Base-by-base conservation (phyloP, 2,329 filamentous ascomycete species). In the Fusarium nanum region DNA sequence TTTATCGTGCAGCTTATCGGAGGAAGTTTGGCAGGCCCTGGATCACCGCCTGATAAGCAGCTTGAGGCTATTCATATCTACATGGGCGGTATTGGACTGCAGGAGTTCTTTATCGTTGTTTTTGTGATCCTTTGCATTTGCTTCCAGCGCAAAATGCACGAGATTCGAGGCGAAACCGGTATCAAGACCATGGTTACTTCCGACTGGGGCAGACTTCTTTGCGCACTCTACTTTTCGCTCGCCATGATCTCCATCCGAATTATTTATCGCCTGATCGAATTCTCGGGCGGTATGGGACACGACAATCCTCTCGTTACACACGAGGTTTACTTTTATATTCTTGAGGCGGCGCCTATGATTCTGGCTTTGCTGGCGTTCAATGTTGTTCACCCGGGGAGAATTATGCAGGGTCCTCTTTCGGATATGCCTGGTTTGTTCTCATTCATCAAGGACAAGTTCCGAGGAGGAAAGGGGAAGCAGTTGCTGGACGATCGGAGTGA, bases 231-330 rank as follows among this genome's bases (percentile, higher is more conserved):
- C 64, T 69, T 75, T 23, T 80, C 77, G 1, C 71, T 83, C 0
- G 46, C 70, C 8, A 77, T 81, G 64, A 82, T 83, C 27, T 77
- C 78, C 0, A 72, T 82, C 18, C 84, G 86, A 16, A 89, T 89
- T 64, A 79, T 87, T 56, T 89, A 84, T 75, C 83, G 87, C 5
- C 77, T 89, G 3, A 72, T 81, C 20, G 85, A 89, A 66, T 88
- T 85, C 70, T 81, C 82, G 0, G 78, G 78, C 2, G 84, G 83
- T 0, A 71, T 81, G 32, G 69, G 60, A 0, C 54, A 68, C 11
- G 70, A 76, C 2, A 77, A 76, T 8, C 40, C 56, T 0, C 47
- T 76, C 0, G 49, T 62, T 0, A 73, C 71, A 0, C 78, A 84
- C 20, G 84, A 86, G 72, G 79, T 78, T 57, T 85, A 79, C 60